Conservation (phyloP, 441 rosid species). For the Syzygium malaccense region DNA sequence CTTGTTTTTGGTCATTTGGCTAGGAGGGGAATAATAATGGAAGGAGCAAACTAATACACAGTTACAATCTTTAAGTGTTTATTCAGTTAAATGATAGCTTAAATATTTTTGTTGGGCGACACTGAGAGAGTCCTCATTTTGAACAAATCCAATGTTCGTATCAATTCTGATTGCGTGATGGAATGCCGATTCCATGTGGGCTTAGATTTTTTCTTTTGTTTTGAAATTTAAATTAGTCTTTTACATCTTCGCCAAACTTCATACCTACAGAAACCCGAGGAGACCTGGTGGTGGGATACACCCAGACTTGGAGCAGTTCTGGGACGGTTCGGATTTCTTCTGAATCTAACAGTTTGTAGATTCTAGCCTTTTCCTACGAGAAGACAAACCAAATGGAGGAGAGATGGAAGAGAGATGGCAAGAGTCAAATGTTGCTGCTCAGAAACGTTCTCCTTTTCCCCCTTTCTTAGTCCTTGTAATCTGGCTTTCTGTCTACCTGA, state of each 20-base stretch:
- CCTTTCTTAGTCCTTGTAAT: neutral
- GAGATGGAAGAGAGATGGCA: neutral
- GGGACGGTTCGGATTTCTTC: conserved; percentile 49
- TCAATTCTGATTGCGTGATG: neutral
- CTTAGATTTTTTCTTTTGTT: neutral
- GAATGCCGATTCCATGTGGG: neutral
- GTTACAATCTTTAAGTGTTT: neutral
- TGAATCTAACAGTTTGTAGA: neutral
- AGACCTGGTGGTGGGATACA: conserved; percentile 44
- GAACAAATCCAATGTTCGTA: neutral
- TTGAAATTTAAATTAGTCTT: neutral
- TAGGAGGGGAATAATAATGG: neutral
- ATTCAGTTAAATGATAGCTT: neutral
- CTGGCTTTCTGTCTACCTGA: neutral
- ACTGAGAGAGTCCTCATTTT: neutral
- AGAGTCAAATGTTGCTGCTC: neutral
- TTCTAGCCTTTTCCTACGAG: neutral
- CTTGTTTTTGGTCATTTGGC: neutral
- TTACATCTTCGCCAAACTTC: neutral
- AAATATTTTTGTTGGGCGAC: neutral
- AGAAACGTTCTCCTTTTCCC: neutral
- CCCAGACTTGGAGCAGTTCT: conserved; percentile 70
- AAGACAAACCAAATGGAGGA: neutral
- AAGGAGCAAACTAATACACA: neutral
- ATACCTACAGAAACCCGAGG: conserved; percentile 39